Evolutionary conservation across 495 filamentous ascomycete genomes (phyloP), one percentile per base, ranked within the genome.

Genomic region (Penicillium psychrofluorescens): DNA sequence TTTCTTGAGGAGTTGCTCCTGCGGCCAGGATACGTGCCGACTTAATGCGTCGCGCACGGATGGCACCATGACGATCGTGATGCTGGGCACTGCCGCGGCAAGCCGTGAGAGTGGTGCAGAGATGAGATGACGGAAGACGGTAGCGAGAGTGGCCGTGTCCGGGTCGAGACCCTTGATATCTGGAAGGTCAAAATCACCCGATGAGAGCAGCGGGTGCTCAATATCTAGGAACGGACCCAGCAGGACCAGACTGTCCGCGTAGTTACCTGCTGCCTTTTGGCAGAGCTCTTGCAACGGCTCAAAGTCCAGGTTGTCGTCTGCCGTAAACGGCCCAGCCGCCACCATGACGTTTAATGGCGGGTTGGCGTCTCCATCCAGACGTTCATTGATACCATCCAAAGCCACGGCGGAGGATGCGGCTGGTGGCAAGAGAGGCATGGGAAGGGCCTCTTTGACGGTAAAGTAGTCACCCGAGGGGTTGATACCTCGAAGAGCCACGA

Each of bases 101-200:
- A 95, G 79, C 8, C 70, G 66, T 51, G 80, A 75, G 7, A 95
- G 66, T 0, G 80, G 77, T 2, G 78, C 66, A 9, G 81, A 76
- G 55, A 96, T 83, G 46, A 84, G 73, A 58, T 88, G 77, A 36
- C 85, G 81, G 73, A 98, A 98, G 15, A 91, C 75, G 29, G 86
- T 86, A 9, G 79, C 70, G 50, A 98, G 75, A 8, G 88, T 94
- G 7, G 80, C 83, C 3, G 79, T 80, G 56, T 91, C 87, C 0
- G 84, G 80, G 34, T 90, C 81, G 40, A 80, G 64, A 11, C 70
- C 64, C n/a, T 80, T 67, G 43, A 83, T 77, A 4, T 87, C 79
- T 5, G 88, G 90, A 16, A 95, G 76, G 53, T 95, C 90, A 53
- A 95, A 95, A 55, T 95, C 89, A 14, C 92, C 92, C 2, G 82